Evolutionary conservation across 306 rosid species (phyloP).

Genomic region (Biancaea sappan): DNA sequence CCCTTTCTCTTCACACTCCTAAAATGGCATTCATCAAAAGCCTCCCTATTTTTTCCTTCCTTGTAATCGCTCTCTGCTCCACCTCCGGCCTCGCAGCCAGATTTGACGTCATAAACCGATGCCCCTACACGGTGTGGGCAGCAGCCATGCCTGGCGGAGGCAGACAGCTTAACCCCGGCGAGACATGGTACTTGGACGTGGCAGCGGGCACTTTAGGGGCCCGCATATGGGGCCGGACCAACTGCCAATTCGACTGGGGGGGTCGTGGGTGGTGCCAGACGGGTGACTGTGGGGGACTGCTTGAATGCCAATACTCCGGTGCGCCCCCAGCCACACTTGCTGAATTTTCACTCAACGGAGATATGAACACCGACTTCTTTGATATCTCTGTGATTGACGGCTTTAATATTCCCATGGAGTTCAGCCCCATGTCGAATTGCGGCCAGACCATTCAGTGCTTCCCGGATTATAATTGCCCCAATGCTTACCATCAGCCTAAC

Average conservation of each 20-base stretch:
- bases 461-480: conserved; percentile 44
- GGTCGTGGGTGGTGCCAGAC: conserved; percentile 59
- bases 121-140: conserved; percentile 63
- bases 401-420: conserved; percentile 46
- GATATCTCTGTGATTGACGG: conserved; percentile 59
- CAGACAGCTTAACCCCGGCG: conserved; percentile 29
- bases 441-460: conserved; percentile 36
- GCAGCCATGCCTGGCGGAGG: conserved; percentile 63
- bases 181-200: conserved; percentile 48
- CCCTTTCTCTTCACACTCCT: not conserved
- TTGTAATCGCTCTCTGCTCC: conserved; percentile 31
- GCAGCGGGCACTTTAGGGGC: conserved; percentile 34
- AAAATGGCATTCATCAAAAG: conserved; percentile 26
- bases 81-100: conserved; percentile 31
- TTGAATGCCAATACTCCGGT: conserved; percentile 48
- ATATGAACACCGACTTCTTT: conserved; percentile 48
- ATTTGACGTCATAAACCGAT: conserved; percentile 51
- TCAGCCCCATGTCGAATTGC: conserved; percentile 45
- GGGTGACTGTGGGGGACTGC: conserved; percentile 58
- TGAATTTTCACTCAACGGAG: conserved; percentile 52
- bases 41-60: conserved; percentile 9
- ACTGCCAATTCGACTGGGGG: conserved; percentile 51
- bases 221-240: conserved; percentile 79
- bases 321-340: conserved; percentile 60
- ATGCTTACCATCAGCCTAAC: conserved; percentile 51